phyloP scores from a whole-genome alignment of 2,329 filamentous ascomycete genomes.

The Daldinia sp. region DNA sequence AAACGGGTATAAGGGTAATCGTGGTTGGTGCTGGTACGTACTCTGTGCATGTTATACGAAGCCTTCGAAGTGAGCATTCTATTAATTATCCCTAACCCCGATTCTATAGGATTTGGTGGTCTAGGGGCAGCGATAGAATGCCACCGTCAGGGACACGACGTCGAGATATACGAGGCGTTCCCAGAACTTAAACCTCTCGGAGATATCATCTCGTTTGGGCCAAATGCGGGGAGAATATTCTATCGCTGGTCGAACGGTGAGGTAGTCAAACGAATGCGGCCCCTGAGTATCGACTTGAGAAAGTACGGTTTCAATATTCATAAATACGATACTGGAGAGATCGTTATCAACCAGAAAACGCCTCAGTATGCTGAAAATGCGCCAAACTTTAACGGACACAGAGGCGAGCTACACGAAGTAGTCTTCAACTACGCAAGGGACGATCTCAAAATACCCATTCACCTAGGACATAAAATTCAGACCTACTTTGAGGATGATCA shows the following conservation, averaged over 20 bases:
- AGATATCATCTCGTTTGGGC: slow-evolving; percentile 69
- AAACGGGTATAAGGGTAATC: slow-evolving; percentile 62
- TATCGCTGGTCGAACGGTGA: slow-evolving; percentile 62
- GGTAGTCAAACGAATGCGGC: slow-evolving; percentile 56
- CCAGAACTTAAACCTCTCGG: slow-evolving; percentile 65
- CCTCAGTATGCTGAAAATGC: slow-evolving; percentile 55
- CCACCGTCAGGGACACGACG: slow-evolving; percentile 66
- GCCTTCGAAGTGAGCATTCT: neutral
- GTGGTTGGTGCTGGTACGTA: slow-evolving; percentile 56
- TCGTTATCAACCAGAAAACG: slow-evolving; percentile 63
- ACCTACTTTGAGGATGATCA: slow-evolving; percentile 64
- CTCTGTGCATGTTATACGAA: neutral
- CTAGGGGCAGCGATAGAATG: slow-evolving; percentile 70
- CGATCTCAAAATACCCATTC: slow-evolving; percentile 63
- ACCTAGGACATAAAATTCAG: slow-evolving; percentile 59
- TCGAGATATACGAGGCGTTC: slow-evolving; percentile 66
- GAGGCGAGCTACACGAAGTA: slow-evolving; percentile 67
- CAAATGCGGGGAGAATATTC: slow-evolving; percentile 69
- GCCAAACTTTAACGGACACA: slow-evolving; percentile 67
- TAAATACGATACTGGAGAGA: slow-evolving; percentile 67
- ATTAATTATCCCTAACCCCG: slow-evolving; percentile 5
- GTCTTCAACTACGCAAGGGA: slow-evolving; percentile 66
- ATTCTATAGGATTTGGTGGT: slow-evolving; percentile 62
- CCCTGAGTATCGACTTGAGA: slow-evolving; percentile 60
- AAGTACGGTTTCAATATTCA: slow-evolving; percentile 68